Conservation (phyloP, 163 green algal genomes). For the Prototheca stagnorum region DNA sequence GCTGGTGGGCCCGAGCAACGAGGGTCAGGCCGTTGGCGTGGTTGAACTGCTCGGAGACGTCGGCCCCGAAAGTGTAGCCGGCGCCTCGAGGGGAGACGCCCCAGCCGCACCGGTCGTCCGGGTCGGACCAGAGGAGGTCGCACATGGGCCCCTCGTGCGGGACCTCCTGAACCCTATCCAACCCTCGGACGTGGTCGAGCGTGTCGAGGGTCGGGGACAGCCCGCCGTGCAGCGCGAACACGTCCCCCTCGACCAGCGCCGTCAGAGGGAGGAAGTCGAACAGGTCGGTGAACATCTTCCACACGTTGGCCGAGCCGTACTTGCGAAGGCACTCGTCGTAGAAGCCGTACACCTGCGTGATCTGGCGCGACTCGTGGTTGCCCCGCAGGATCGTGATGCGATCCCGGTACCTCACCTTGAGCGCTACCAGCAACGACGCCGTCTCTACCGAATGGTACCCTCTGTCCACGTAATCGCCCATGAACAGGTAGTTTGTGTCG, state of each 20-base stretch:
- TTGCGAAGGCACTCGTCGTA: slow-evolving; percentile 98
- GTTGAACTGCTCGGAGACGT: slow-evolving; percentile 83
- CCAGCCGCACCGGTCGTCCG: slow-evolving; percentile 95
- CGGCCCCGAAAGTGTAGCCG: slow-evolving; percentile 94
- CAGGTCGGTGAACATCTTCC: slow-evolving; percentile 97
- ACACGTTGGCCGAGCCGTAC: slow-evolving; percentile 95
- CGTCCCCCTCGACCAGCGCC: slow-evolving; percentile 58
- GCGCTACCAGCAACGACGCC: slow-evolving; percentile 84
- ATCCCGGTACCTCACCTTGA: slow-evolving; percentile 95
- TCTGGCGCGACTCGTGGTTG: slow-evolving; percentile 97
- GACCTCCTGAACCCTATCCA: slow-evolving; percentile 93
- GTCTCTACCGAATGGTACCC: slow-evolving; percentile 94
- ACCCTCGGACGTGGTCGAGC: slow-evolving; percentile 86
- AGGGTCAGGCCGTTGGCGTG: slow-evolving; percentile 77
- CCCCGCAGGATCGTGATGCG: slow-evolving; percentile 92
- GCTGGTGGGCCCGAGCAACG: slow-evolving; percentile 88
- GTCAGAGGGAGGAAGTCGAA: slow-evolving; percentile 95
- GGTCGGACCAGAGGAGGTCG: slow-evolving; percentile 95
- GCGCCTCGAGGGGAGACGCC: slow-evolving; percentile 84
- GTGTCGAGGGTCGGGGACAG: slow-evolving; percentile 88
- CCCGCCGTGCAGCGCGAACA: slow-evolving; percentile 94
- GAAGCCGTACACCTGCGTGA: slow-evolving; percentile 76
- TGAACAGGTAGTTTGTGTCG: slow-evolving; percentile 98
- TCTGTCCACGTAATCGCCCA: slow-evolving; percentile 96
- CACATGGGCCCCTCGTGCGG: slow-evolving; percentile 98